Evolutionary conservation across 2,329 filamentous ascomycete genomes (phyloP).

Genomic region (Cephalotrichum gorgonifer): DNA sequence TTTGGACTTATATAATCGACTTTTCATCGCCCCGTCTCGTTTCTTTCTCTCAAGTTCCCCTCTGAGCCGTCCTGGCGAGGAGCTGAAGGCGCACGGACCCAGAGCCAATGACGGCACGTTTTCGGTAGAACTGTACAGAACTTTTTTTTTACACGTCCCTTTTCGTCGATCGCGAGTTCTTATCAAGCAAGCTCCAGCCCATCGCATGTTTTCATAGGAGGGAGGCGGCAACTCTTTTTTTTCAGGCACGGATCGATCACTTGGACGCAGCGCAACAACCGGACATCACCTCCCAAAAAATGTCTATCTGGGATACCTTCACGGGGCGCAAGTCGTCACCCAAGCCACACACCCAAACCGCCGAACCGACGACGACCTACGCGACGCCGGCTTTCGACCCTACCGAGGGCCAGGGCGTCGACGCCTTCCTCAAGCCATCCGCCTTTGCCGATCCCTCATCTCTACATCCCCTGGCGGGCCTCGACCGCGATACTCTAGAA

Average conservation of each 20-base stretch:
- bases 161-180: not conserved
- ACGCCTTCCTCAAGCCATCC: conserved; percentile 71
- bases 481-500: conserved; percentile 88
- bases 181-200: not conserved
- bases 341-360: conserved; percentile 10
- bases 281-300: conserved; percentile 3
- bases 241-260: too few species aligned
- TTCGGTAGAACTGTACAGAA: conserved; percentile 1
- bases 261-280: conserved; percentile 2
- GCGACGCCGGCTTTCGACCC: conserved; percentile 57
- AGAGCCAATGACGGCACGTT: conserved; percentile 3
- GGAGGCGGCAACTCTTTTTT: not conserved
- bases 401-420: conserved; percentile 65
- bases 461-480: conserved; percentile 84
- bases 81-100: not conserved
- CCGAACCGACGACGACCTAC: conserved; percentile 32
- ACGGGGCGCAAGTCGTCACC: conserved; percentile 39
- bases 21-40: too few species aligned
- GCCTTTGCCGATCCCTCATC: conserved; percentile 75
- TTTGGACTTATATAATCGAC: conserved; percentile 3
- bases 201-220: conserved; percentile 2
- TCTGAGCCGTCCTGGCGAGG: too few species aligned
- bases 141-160: conserved; percentile 1
- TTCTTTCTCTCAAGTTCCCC: too few species aligned
- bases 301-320: conserved; percentile 50